phyloP scores from a whole-genome alignment of 371 early-diverging fungal species.

The Conidiobolus incongruus region DNA sequence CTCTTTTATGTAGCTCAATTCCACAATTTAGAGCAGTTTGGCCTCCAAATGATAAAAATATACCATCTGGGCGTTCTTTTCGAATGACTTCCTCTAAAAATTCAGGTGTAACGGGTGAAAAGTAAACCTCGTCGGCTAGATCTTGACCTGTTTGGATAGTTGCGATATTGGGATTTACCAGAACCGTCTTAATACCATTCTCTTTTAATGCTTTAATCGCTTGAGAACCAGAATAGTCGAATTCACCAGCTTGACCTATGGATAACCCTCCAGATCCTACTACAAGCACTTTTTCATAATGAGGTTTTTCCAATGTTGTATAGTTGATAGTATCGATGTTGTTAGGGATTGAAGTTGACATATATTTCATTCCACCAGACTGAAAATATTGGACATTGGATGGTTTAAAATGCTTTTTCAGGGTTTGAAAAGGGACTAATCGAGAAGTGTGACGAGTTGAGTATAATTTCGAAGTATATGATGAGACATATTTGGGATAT shows the following conservation, averaged over 20 bases:
- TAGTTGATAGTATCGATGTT: neutral
- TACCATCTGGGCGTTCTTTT: constrained; percentile 85
- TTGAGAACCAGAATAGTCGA: constrained; percentile 76
- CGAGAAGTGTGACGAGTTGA: neutral
- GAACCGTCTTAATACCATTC: constrained; percentile 73
- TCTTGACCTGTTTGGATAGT: constrained; percentile 90
- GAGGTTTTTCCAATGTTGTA: constrained; percentile 8
- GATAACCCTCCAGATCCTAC: constrained; percentile 89
- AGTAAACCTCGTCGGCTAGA: constrained; percentile 88
- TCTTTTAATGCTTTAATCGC: constrained; percentile 94
- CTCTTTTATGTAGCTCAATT: constrained; percentile 54
- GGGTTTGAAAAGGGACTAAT: neutral
- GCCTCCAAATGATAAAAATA: constrained; percentile 86
- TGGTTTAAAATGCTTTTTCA: no score
- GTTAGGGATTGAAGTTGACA: no score
- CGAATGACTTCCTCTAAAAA: constrained; percentile 81
- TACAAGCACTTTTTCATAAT: constrained; percentile 69
- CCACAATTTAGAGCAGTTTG: constrained; percentile 89
- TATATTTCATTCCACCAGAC: no score
- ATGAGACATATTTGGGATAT: no score
- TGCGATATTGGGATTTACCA: constrained; percentile 94
- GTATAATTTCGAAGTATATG: neutral
- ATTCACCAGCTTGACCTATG: constrained; percentile 96
- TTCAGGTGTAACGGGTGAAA: constrained; percentile 80
- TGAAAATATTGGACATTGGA: no score